These are phyloP conservation scores for Biscogniauxia marginata DNA, from an alignment of 2,329 filamentous ascomycete genomes.

Conservation along the genomic window DNA sequence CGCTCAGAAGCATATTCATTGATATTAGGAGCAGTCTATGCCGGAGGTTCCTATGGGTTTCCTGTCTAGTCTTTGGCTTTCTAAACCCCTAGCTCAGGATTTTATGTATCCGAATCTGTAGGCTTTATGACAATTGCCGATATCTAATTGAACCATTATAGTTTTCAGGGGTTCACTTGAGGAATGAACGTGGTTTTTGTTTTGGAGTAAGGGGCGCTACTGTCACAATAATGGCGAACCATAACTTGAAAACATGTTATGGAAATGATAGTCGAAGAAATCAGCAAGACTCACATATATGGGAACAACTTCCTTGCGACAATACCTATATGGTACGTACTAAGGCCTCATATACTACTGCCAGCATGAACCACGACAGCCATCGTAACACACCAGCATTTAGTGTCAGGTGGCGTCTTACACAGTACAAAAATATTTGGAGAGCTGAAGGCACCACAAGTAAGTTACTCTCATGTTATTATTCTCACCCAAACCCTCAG, in stretches of 20 bases:
- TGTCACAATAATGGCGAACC: not conserved
- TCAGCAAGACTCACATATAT: not conserved
- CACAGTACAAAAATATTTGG: too few relatives aligned
- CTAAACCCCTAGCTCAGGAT: not conserved
- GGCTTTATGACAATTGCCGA: not conserved
- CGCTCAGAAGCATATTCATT: slow-evolving; percentile 51
- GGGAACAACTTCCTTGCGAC: too few relatives aligned
- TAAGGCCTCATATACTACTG: too few relatives aligned
- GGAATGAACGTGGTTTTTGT: too few relatives aligned
- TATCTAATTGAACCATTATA: slow-evolving; percentile 6
- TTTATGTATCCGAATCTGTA: not conserved
- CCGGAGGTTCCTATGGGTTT: slow-evolving; percentile 38
- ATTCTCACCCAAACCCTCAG: too few relatives aligned
- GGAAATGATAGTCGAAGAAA: not conserved
- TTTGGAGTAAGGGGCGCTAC: not conserved
- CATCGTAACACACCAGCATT: too few relatives aligned
- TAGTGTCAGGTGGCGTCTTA: too few relatives aligned
- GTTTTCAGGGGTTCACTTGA: not conserved
- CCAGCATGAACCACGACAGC: too few relatives aligned
- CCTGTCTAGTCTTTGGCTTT: slow-evolving; percentile 34
- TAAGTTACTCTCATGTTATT: too few relatives aligned
- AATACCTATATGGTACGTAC: too few relatives aligned
- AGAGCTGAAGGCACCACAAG: too few relatives aligned
- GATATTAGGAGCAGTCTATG: slow-evolving; percentile 45
- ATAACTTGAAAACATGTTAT: not conserved